Evolutionary conservation across 2,329 filamentous ascomycete species (phyloP), one percentile per base, ranked within the genome.

Genomic region (Neurospora sp.): DNA sequence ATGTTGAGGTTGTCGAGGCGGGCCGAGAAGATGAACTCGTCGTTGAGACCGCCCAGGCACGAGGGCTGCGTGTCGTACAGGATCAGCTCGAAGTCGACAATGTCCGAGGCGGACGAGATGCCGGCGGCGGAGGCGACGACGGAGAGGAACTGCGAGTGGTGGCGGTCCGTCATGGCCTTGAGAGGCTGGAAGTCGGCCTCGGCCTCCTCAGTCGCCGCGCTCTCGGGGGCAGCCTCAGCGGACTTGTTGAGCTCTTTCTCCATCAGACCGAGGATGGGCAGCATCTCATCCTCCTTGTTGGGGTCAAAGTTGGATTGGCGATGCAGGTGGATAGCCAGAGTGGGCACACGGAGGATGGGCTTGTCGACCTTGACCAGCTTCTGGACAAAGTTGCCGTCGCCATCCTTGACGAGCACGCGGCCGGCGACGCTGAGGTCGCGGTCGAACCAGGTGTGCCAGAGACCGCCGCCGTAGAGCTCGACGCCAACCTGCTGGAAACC

Each of bases 381-480:
- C 81, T 93, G 91, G 72, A 90, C 87, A 73, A 97, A 92, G 73
- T 87, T 89, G 68, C 91, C 92, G 71, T 91, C 86, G 66, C 86
- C 86, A 89, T 90, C 89, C 75, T 87, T 89, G 70, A 96, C 92
- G 84, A 98, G 90, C 15, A 92, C 92, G 71, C 96, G 87, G 9
- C 96, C 96, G 39, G 96, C 96, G 69, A 98, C 89, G 76, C 92
- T 91, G 72, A 99, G 84, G 79, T 99, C 96, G 68, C 96, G 90
- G 80, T 99, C 96, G 78, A 99, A 99, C 96, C 91, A 99, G 66
- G 93, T 97, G 81, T 97, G 94, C 95, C 95, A 98, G 77, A 98
- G 90, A 70, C 96, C 96, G 72, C 96, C 96, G 68, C 96, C 96
- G 78, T 99, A 99, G 1, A 93, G 95, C 84, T 99, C 96, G 68